These are phyloP conservation scores for Spraguea lophii DNA, from an alignment of 371 early-diverging fungal genomes.

Conservation along the genomic window DNA sequence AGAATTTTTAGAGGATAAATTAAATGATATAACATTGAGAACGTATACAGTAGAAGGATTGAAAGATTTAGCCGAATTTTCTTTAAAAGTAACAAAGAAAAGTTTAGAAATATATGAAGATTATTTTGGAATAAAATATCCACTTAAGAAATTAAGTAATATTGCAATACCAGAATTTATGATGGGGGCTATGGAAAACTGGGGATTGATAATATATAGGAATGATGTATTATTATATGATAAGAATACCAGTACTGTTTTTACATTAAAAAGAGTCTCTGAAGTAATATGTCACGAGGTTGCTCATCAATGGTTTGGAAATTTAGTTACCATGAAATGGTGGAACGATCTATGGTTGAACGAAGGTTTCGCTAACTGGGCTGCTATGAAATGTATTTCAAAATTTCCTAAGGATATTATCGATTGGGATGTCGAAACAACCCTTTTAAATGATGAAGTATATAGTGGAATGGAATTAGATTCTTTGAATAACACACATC, in stretches of 20 bases:
- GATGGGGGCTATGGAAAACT: constrained; percentile 46
- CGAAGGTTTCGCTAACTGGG: constrained; percentile 47
- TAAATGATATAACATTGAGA: constrained; percentile 48
- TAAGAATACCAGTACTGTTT: constrained; percentile 5
- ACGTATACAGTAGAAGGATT: constrained; percentile 57
- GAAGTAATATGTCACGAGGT: constrained; percentile 45
- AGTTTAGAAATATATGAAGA: constrained; percentile 58
- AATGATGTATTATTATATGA: constrained; percentile 23
- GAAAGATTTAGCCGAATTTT: constrained; percentile 55
- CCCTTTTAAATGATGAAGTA: constrained; percentile 25
- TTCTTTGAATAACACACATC: constrained; percentile 28
- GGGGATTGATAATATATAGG: constrained; percentile 43
- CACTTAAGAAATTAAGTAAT: constrained; percentile 48
- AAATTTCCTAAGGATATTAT: constrained; percentile 11
- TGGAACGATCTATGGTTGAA: constrained; percentile 47
- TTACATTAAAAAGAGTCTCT: constrained; percentile 27
- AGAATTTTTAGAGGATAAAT: constrained; percentile 62
- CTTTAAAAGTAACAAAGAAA: constrained; percentile 54
- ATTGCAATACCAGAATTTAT: constrained; percentile 42
- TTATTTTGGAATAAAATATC: constrained; percentile 60
- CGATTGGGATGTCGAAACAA: constrained; percentile 28
- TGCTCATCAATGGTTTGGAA: constrained; percentile 47
- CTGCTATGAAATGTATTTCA: constrained; percentile 26
- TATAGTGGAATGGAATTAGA: constrained; percentile 31
- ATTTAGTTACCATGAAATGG: constrained; percentile 44